Percentiles rank a stretch among this genome's conserved stretches.
Evolutionary conservation across 495 filamentous ascomycete species (phyloP).

Genomic region (Penicillium fimorum): DNA sequence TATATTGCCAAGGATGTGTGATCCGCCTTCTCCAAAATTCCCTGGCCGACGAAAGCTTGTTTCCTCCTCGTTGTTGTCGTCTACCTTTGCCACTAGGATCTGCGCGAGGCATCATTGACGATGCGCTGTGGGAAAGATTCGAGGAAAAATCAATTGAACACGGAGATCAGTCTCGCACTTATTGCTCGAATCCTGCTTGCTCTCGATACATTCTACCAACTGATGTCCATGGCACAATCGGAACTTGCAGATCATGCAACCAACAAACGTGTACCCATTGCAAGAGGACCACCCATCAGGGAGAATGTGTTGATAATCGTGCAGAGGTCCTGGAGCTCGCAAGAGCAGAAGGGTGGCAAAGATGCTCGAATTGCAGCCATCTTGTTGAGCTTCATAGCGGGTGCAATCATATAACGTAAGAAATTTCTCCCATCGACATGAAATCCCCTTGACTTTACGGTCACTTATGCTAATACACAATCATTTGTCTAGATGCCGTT

Average conservation of each 20-base stretch:
- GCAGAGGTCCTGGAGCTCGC: constrained; percentile 17
- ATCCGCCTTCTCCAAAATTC: not conserved
- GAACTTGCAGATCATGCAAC: not conserved
- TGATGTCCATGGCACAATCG: not conserved
- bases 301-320: not conserved
- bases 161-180: not conserved
- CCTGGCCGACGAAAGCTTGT: not conserved
- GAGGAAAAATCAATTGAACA: not conserved
- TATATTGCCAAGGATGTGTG: not conserved
- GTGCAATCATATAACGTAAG: constrained; percentile 32
- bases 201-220: not conserved
- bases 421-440: not conserved
- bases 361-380: constrained; percentile 29
- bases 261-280: not conserved
- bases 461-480: not conserved
- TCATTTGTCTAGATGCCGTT: constrained; percentile 12
- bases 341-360: constrained; percentile 25
- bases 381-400: constrained; percentile 22
- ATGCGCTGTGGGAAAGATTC: not conserved
- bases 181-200: not conserved
- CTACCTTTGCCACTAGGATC: not conserved
- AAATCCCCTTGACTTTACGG: not conserved
- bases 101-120: not conserved
- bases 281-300: not conserved
- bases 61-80: not conserved